Conservation (phyloP, 805 yeast species). For the Ogataea nonfermentans region DNA sequence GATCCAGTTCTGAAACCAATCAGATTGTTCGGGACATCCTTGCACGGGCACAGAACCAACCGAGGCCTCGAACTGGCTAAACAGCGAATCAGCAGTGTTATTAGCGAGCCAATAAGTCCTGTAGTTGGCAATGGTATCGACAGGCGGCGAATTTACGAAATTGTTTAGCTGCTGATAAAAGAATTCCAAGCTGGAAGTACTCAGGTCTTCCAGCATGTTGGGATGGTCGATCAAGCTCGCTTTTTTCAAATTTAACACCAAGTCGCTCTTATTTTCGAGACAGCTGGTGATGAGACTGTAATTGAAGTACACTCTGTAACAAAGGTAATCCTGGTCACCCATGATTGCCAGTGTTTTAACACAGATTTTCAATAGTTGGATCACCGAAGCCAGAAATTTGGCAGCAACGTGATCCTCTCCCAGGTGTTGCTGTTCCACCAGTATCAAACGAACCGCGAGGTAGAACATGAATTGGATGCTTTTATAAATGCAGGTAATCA, state of each 20-base stretch:
- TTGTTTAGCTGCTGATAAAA: slow-evolving; percentile 1
- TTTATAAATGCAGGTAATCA: slow-evolving; percentile 12
- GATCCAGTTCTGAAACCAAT: slow-evolving; percentile 20
- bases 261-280: slow-evolving; percentile 18
- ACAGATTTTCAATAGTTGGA: slow-evolving; percentile 11
- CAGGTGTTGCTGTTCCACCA: slow-evolving; percentile 5
- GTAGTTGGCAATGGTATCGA: background rate
- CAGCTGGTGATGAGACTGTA: slow-evolving; percentile 16
- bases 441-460: slow-evolving; percentile 13
- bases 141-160: slow-evolving; percentile 3
- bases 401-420: background rate
- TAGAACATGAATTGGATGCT: slow-evolving; percentile 14
- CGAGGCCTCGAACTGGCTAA: background rate
- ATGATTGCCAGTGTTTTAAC: slow-evolving; percentile 15
- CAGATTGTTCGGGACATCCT: background rate
- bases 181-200: background rate
- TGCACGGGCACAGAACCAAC: background rate
- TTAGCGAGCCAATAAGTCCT: slow-evolving; percentile 3
- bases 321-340: slow-evolving; percentile 22
- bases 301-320: slow-evolving; percentile 15
- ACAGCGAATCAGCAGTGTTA: slow-evolving; percentile 3
- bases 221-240: slow-evolving; percentile 1
- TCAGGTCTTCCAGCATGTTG: slow-evolving; percentile 9
- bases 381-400: slow-evolving; percentile 1
- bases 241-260: slow-evolving; percentile 16